Percentiles rank a stretch among this genome's conserved stretches.
These are phyloP conservation scores for Rhizopus stolonifer DNA, from an alignment of 371 early-diverging fungal genomes.

Conservation along the genomic window DNA sequence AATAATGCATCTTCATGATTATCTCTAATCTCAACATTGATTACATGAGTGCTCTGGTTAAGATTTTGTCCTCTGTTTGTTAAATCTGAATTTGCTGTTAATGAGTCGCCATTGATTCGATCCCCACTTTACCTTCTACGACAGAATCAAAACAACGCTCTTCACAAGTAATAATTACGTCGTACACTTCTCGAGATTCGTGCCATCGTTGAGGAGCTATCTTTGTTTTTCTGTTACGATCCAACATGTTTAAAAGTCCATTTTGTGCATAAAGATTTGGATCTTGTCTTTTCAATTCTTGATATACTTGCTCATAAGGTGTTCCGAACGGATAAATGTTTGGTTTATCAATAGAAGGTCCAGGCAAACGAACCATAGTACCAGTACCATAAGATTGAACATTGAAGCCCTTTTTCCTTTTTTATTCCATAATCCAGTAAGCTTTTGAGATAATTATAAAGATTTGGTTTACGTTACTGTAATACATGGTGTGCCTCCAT, in stretches of 20 bases:
- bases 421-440: slow-evolving; percentile 6
- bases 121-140: slow-evolving; percentile 69
- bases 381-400: slow-evolving; percentile 91
- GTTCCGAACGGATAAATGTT: slow-evolving; percentile 93
- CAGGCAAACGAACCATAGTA: slow-evolving; percentile 89
- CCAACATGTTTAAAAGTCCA: slow-evolving; percentile 88
- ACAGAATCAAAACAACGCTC: slow-evolving; percentile 95
- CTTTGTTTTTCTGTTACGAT: slow-evolving; percentile 91
- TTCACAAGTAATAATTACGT: slow-evolving; percentile 96
- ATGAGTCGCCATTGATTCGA: background rate
- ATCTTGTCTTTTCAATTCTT: slow-evolving; percentile 81
- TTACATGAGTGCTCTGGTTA: slow-evolving; percentile 84
- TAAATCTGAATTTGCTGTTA: slow-evolving; percentile 53
- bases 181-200: slow-evolving; percentile 74
- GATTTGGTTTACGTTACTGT: slow-evolving; percentile 39
- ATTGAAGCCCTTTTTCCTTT: slow-evolving; percentile 73
- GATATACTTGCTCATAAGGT: slow-evolving; percentile 87
- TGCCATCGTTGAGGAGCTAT: slow-evolving; percentile 87
- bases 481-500: slow-evolving; percentile 96
- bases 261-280: slow-evolving; percentile 77
- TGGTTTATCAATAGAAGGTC: slow-evolving; percentile 83
- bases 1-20: slow-evolving; percentile 87
- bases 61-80: slow-evolving; percentile 63
- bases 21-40: slow-evolving; percentile 96
- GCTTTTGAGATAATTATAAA: background rate